Base-by-base conservation (phyloP, 306 rosid species). In the Begonia peltatifolia region DNA sequence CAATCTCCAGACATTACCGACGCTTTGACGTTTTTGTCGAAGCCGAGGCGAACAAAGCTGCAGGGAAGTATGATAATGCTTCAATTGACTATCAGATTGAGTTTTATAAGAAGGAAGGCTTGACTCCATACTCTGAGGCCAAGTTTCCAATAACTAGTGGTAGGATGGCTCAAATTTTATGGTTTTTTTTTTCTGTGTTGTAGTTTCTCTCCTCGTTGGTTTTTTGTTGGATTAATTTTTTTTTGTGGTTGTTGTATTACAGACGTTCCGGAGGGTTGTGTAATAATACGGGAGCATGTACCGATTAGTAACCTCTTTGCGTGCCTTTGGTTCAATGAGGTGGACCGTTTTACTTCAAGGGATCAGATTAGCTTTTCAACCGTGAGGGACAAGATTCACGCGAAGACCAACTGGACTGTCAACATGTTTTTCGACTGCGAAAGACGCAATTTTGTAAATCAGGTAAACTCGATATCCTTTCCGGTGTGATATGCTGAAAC, bases 211-310 rank as follows among this genome's bases (percentile, higher is more conserved):
- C 25, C 11, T 38, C 58, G n/a, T 17, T 50, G 52, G 8, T 23
- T 56, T 57, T 7, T 38, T 9, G 22, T 43, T 56, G 65, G 57
- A 13, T 63, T 75, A 54, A 52, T 61, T 53, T 41, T 59, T 57
- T 65, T 44, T 69, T 62, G 60, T n/a, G 62, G 67, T 69, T 62
- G 60, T n/a, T 64, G 67, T 15, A 36, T 62, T 78, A 72, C 82
- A 90, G 99, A 90, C 67, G 99, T 90, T 74, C 99, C 99, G 16
- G 99, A 90, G 80, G 95, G 94, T 55, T 90, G 99, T 49, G 94
- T 90, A 18, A 79, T 86, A 55, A 51, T 90, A 47, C 69, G 84
- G 61, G 99, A 90, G 77, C 99, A 83, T 66, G 79, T 83, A 63
- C 95, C 95, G 36, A 75, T 90, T 46, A 90, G 95, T 79, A 86